phyloP scores from a whole-genome alignment of 2,329 filamentous ascomycete genomes.

The Penicillium sp. region DNA sequence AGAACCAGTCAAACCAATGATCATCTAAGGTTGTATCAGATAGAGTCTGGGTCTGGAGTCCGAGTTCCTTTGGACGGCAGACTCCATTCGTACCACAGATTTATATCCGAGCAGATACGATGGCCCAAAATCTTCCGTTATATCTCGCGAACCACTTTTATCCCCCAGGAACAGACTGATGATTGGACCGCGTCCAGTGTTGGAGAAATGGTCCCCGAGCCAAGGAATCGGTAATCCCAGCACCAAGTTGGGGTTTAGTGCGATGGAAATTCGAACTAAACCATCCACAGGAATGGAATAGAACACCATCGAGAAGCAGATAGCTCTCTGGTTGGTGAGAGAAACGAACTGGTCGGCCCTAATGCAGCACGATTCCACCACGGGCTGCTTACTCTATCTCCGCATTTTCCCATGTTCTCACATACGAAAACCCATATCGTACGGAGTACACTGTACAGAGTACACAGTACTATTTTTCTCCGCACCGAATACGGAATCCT shows the following conservation, averaged over 20 bases:
- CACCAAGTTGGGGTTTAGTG: neutral
- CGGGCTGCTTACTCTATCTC: slow-evolving; percentile 1
- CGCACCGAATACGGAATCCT: neutral
- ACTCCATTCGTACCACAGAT: slow-evolving; percentile 8
- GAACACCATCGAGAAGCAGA: neutral
- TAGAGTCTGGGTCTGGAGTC: neutral
- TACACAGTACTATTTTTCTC: neutral
- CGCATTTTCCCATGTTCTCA: neutral
- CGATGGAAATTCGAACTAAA: neutral
- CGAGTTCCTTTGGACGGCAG: neutral
- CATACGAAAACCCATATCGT: neutral
- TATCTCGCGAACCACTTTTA: neutral
- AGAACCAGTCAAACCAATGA: neutral
- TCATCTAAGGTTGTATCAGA: slow-evolving; percentile 1
- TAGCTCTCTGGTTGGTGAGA: neutral
- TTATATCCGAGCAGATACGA: neutral
- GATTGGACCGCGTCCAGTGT: neutral
- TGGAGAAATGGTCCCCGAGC: neutral
- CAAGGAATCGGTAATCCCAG: neutral
- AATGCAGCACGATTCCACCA: neutral
- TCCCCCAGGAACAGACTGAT: neutral
- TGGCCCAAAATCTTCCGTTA: neutral
- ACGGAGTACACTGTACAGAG: no score
- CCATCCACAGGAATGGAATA: neutral
- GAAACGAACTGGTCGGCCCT: neutral